These are phyloP conservation scores for Beauveria sp. DNA, from an alignment of 2,329 filamentous ascomycete genomes.

Conservation along the genomic window DNA sequence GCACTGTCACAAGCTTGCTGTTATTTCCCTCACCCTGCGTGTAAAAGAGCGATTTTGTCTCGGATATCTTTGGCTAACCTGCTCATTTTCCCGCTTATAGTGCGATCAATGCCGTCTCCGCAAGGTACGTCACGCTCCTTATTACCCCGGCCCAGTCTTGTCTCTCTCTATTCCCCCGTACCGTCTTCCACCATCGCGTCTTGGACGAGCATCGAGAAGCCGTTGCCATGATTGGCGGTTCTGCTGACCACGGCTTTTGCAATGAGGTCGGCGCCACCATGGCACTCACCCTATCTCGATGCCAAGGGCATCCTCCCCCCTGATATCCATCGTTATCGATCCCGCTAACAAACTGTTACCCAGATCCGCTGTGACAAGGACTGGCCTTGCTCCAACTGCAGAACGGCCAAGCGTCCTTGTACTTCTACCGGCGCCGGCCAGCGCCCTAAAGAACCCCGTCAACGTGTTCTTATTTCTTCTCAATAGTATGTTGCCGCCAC, in stretches of 20 bases:
- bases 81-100: slow-evolving; percentile 14
- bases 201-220: not conserved
- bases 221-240: not conserved
- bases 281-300: not conserved
- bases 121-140: slow-evolving; percentile 17
- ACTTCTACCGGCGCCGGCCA: slow-evolving; percentile 48
- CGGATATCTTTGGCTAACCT: slow-evolving; percentile 11
- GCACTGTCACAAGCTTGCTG: not conserved
- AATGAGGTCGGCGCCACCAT: slow-evolving; percentile 1
- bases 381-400: slow-evolving; percentile 50
- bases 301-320: not conserved
- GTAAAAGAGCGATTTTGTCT: not conserved
- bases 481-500: slow-evolving; percentile 42
- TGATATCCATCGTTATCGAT: not conserved
- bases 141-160: not conserved
- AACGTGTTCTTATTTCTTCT: slow-evolving; percentile 51
- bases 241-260: not conserved
- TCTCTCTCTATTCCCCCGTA: not conserved
- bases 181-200: not conserved
- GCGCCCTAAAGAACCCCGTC: slow-evolving; percentile 45
- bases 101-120: slow-evolving; percentile 26
- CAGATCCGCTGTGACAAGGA: slow-evolving; percentile 54
- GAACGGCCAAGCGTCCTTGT: slow-evolving; percentile 43
- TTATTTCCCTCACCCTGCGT: slow-evolving; percentile 3
- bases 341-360: slow-evolving; percentile 12